Evolutionary conservation across 306 rosid species (phyloP).

Genomic region (Cicer cuneatum): DNA sequence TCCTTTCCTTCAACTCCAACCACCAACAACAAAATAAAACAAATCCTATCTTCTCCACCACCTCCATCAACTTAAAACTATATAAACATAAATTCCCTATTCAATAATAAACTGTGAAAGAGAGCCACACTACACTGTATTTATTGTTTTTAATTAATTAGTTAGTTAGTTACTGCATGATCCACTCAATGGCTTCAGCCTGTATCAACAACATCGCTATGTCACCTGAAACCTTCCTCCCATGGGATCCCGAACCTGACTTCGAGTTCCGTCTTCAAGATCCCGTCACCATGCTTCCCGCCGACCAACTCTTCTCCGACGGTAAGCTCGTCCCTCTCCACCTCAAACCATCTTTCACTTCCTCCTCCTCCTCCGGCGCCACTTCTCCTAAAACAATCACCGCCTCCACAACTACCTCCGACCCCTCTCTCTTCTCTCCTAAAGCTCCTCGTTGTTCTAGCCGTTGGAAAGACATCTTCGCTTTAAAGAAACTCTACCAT

Average conservation of each 20-base stretch:
- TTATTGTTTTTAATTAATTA: too few species aligned
- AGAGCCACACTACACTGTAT: too few species aligned
- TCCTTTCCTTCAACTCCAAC: too few species aligned
- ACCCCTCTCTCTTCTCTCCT: constrained; percentile 79
- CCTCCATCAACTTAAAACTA: too few species aligned
- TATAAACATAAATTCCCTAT: too few species aligned
- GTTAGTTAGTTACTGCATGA: constrained; percentile 11
- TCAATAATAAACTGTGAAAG: too few species aligned
- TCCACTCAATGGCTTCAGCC: constrained; percentile 82
- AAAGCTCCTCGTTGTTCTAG: constrained; percentile 98
- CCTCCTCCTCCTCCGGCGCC: constrained; percentile 24
- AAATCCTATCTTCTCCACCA: background rate
- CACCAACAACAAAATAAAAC: background rate
- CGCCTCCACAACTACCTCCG: constrained; percentile 39
- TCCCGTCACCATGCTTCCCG: constrained; percentile 87
- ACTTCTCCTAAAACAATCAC: background rate
- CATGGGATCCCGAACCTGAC: constrained; percentile 64
- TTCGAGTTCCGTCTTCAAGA: constrained; percentile 90
- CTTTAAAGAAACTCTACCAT: constrained; percentile 71
- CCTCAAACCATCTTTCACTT: constrained; percentile 41
- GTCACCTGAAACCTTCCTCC: constrained; percentile 73
- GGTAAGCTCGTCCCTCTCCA: constrained; percentile 89
- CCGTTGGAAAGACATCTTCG: constrained; percentile 87
- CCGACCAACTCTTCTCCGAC: constrained; percentile 87
- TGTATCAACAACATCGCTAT: constrained; percentile 82